A percentile compares a stretch with the other conserved stretches of the same genome.
phyloP scores from a whole-genome alignment of 75 land plant species.

The Adiantum capillusveneris region DNA sequence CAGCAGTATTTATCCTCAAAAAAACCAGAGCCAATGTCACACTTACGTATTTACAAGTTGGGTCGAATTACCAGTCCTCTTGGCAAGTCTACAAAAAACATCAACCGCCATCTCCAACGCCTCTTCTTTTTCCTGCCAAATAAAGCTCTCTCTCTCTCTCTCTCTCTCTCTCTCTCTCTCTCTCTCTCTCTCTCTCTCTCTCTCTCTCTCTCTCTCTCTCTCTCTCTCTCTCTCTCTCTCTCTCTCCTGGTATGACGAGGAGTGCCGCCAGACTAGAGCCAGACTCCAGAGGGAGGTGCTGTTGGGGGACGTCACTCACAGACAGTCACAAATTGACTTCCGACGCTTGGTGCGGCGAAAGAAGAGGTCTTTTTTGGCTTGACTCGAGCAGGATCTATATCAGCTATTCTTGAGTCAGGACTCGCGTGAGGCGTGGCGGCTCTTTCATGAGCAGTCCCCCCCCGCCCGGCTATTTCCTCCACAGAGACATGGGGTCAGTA shows the following conservation, averaged over 20 bases:
- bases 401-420: no score
- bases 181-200: conserved; percentile 1
- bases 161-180: background rate
- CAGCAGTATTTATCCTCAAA: conserved; percentile 1
- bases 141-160: background rate
- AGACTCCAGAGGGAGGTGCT: no score
- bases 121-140: conserved; percentile 93
- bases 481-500: no score
- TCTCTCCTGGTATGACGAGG: no score
- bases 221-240: conserved; percentile 1
- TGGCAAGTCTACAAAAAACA: conserved; percentile 81
- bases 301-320: no score
- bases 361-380: no score
- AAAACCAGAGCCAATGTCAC: background rate
- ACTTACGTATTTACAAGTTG: conserved; percentile 70
- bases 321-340: no score
- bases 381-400: no score
- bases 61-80: conserved; percentile 61
- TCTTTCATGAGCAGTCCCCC: background rate
- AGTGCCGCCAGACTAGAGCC: no score
- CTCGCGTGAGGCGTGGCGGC: no score
- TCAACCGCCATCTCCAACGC: conserved; percentile 82
- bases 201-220: no score
- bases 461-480: background rate
- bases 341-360: no score